Evolutionary conservation across 495 filamentous ascomycete genomes (phyloP).

Genomic region (Aspergillus leporis): DNA sequence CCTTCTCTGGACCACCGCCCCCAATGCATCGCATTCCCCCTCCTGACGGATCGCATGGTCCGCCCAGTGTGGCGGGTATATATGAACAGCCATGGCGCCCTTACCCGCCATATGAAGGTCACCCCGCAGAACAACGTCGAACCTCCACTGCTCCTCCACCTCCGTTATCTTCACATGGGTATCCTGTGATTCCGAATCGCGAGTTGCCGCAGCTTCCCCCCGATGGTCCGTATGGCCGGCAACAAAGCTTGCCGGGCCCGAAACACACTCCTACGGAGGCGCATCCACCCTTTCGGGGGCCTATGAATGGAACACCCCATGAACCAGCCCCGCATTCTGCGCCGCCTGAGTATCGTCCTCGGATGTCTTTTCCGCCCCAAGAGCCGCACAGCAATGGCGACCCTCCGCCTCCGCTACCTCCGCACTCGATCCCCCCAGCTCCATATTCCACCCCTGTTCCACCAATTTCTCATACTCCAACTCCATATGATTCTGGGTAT

Average conservation of each 20-base stretch:
- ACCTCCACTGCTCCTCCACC: slow-evolving; percentile 33
- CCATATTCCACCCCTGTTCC: slow-evolving; percentile 35
- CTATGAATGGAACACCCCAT: slow-evolving; percentile 39
- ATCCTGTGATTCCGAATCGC: slow-evolving; percentile 35
- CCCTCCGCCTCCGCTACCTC: slow-evolving; percentile 23
- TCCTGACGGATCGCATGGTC: slow-evolving; percentile 30
- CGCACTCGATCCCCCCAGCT: slow-evolving; percentile 23
- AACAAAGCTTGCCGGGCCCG: slow-evolving; percentile 35
- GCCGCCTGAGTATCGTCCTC: slow-evolving; percentile 39
- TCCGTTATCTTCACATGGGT: slow-evolving; percentile 31
- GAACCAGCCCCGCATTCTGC: slow-evolving; percentile 39
- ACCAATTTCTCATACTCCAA: slow-evolving; percentile 25
- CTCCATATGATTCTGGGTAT: slow-evolving; percentile 34
- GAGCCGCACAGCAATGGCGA: slow-evolving; percentile 32
- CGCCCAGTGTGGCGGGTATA: slow-evolving; percentile 27
- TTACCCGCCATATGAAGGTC: slow-evolving; percentile 36
- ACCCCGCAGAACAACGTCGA: slow-evolving; percentile 36
- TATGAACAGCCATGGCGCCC: slow-evolving; percentile 40
- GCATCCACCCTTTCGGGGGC: slow-evolving; percentile 29
- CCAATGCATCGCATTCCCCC: slow-evolving; percentile 40
- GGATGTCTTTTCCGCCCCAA: slow-evolving; percentile 35
- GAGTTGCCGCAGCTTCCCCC: slow-evolving; percentile 43
- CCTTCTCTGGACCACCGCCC: slow-evolving; percentile 19
- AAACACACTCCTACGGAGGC: slow-evolving; percentile 29
- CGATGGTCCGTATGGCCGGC: slow-evolving; percentile 39